Base-by-base conservation (phyloP, 2,329 filamentous ascomycete genomes). In the Hymenoscyphus linearis region DNA sequence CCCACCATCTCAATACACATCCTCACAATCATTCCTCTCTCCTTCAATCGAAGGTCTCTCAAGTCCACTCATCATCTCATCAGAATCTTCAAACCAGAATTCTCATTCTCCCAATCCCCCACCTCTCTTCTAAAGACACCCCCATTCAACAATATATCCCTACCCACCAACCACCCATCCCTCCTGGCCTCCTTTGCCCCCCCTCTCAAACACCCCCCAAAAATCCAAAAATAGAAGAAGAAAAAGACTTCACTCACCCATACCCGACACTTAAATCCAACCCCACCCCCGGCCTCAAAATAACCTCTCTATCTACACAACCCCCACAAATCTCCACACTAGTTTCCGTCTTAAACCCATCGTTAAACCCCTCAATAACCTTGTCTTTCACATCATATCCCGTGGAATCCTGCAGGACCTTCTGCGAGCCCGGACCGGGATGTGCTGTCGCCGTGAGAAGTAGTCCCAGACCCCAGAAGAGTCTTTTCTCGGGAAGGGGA, bases 221-320 rank as follows among this genome's bases (percentile, higher is more conserved):
- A 40, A 54, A n/a, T 22, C 5, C 18, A 37, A 16, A 36, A 40
- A 13, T 25, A 13, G 14, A 57, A 35, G 14, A 44, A 13, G n/a
- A 26, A 56, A n/a, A 26, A 37, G n/a, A 35, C 36, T 31, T 62
- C n/a, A n/a, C n/a, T n/a, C n/a, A 65, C 64, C 61, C 64, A 60
- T 65, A 65, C 13, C 57, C 57, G 6, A 53, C 36, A 22, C 57
- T 59, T 12, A 65, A 27, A 57, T 64, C 64, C 37, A 65, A 44
- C 4, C 64, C 62, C 9, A 65, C 47, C 2, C 60, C 64, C 2
- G 62, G 64, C 5, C 52, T 52, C 16, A 59, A 13, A 47, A 62
- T 55, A 26, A 57, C 4, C 37, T 61, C 58, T 34, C 50, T 60
- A 5, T 60, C 55, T 56, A 63, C 57, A 57, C 62, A 65, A 26